phyloP scores from a whole-genome alignment of 805 yeast genomes.

The Candida ponderosae region DNA sequence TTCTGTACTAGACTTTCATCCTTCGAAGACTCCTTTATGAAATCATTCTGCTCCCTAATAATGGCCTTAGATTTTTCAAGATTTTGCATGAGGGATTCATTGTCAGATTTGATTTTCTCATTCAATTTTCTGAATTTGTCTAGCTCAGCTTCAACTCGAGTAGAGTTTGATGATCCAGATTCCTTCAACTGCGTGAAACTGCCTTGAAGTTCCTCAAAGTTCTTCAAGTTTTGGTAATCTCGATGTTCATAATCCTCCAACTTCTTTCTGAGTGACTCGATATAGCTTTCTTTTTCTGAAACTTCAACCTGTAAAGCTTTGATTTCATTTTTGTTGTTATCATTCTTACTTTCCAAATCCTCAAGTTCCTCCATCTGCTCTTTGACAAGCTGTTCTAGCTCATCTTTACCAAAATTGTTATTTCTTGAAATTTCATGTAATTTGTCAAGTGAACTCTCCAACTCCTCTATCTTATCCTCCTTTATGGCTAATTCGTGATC shows the following conservation, averaged over 20 bases:
- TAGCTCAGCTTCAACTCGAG: slow-evolving; percentile 7
- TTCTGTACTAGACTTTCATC: slow-evolving; percentile 21
- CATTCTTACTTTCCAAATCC: neutral
- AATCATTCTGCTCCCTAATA: slow-evolving; percentile 3
- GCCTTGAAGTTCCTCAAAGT: neutral
- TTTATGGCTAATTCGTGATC: slow-evolving; percentile 9
- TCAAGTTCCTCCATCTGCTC: neutral
- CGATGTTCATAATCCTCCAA: neutral
- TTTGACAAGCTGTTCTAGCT: neutral
- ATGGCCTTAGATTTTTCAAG: slow-evolving; percentile 14
- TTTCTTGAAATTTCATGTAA: neutral
- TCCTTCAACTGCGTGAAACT: no score
- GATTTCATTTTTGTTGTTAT: neutral
- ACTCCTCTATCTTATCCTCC: slow-evolving; percentile 8
- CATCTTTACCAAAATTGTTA: neutral
- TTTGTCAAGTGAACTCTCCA: slow-evolving; percentile 4
- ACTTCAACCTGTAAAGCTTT: neutral
- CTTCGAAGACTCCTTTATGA: slow-evolving; percentile 4
- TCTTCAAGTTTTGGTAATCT: neutral
- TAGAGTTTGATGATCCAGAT: neutral
- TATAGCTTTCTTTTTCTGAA: neutral
- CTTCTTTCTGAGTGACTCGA: neutral
- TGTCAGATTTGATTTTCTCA: slow-evolving; percentile 1
- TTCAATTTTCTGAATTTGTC: slow-evolving; percentile 5
- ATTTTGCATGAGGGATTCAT: slow-evolving; percentile 7